phyloP scores from a whole-genome alignment of 1,284 basidiomycete species.

The Ustilago curta region DNA sequence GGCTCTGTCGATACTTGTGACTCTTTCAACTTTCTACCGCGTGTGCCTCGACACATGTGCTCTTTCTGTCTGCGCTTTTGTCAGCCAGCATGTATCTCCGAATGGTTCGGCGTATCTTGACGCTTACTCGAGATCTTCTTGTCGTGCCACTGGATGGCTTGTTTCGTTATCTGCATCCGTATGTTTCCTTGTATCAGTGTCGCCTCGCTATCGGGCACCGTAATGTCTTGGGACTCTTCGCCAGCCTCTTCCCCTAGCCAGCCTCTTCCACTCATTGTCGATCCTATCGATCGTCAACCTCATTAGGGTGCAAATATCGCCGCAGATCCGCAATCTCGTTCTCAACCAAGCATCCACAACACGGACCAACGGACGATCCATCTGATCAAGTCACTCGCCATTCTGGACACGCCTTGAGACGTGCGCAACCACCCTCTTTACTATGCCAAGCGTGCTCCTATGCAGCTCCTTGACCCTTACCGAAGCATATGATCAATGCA shows the following conservation, averaged over 20 bases:
- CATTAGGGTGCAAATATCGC: neutral
- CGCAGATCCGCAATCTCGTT: neutral
- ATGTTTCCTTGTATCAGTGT: conserved; percentile 34
- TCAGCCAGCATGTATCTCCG: neutral
- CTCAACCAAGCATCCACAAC: neutral
- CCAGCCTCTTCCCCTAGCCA: conserved; percentile 3
- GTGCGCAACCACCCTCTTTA: neutral
- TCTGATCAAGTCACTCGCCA: neutral
- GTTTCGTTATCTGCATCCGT: conserved; percentile 26
- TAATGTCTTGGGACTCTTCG: neutral
- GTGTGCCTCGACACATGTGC: neutral
- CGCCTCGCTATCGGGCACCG: neutral
- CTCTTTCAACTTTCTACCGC: conserved; percentile 3
- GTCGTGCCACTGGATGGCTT: conserved; percentile 25
- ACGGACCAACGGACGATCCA: neutral
- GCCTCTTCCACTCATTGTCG: neutral
- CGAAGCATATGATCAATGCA: neutral
- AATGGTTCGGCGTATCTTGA: neutral
- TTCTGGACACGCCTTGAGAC: neutral
- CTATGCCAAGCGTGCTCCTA: neutral
- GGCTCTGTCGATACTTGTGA: conserved; percentile 14
- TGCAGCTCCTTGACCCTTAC: neutral
- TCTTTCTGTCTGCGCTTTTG: neutral
- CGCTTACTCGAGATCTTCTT: neutral
- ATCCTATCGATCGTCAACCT: neutral